A percentile compares a stretch with the other conserved stretches of the same genome.
phyloP scores from a whole-genome alignment of 768 basidiomycete genomes.

The Boletus pseudo-olivaceus region DNA sequence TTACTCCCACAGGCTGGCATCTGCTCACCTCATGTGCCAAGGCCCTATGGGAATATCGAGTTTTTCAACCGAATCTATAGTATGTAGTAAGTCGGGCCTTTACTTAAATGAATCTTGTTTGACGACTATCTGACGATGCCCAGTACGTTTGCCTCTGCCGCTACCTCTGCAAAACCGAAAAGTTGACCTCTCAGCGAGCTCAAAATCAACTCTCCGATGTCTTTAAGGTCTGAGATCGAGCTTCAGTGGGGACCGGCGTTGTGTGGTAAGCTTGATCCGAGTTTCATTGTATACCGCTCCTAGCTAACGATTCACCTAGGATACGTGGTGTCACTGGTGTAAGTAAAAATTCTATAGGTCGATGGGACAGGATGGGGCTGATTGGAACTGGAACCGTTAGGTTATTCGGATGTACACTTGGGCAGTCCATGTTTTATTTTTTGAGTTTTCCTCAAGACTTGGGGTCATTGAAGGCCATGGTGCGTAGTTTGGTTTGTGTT shows the following conservation, averaged over 20 bases:
- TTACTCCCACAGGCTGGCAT: not conserved
- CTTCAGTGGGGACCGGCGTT: not conserved
- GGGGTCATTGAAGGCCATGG: conserved; percentile 3
- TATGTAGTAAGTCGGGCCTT: not conserved
- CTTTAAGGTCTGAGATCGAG: not conserved
- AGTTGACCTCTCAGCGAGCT: not conserved
- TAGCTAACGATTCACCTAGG: not conserved
- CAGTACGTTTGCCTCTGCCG: not conserved
- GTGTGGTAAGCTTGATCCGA: conserved; percentile 1
- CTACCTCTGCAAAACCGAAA: not conserved
- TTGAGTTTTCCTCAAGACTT: conserved; percentile 6
- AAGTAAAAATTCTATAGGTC: not conserved
- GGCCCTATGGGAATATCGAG: not conserved
- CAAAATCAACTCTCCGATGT: not conserved
- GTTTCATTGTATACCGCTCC: not conserved
- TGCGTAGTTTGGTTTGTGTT: not conserved
- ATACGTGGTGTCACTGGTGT: conserved; percentile 1
- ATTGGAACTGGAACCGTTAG: not conserved
- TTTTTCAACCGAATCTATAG: not conserved
- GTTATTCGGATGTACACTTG: conserved; percentile 12
- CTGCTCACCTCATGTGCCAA: not conserved
- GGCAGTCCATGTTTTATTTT: conserved; percentile 9
- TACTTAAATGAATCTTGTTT: conserved; percentile 3
- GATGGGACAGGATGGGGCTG: not conserved
- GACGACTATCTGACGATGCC: not conserved